A percentile compares a stretch with the other conserved stretches of the same genome.
Conservation (phyloP, 768 basidiomycete genomes). For the Boletellus ananas region DNA sequence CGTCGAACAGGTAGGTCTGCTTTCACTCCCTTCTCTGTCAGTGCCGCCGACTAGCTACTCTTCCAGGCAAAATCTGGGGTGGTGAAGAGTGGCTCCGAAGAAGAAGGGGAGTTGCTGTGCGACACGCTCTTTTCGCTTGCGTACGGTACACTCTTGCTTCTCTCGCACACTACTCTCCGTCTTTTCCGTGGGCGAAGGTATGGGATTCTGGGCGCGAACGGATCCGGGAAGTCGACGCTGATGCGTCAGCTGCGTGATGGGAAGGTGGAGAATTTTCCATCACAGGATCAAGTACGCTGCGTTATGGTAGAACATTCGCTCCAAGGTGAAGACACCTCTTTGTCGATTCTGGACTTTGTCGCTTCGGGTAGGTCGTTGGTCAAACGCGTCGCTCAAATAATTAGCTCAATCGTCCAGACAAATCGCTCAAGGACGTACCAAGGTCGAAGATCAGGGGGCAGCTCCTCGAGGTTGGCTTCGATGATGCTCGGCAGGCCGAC, state of each 20-base stretch:
- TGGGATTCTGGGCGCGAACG: slow-evolving; percentile 95
- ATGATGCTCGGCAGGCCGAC: slow-evolving; percentile 79
- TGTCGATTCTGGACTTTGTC: slow-evolving; percentile 86
- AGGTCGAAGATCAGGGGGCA: slow-evolving; percentile 73
- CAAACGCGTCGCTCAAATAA: slow-evolving; percentile 1
- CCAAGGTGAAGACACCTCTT: slow-evolving; percentile 86
- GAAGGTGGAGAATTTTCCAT: slow-evolving; percentile 95
- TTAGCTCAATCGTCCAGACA: slow-evolving; percentile 45
- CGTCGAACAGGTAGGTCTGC: slow-evolving; percentile 58
- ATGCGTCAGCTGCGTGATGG: slow-evolving; percentile 94
- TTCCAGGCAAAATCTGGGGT: slow-evolving; percentile 58
- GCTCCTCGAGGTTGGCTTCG: slow-evolving; percentile 86
- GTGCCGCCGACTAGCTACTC: slow-evolving; percentile 8
- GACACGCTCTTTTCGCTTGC: slow-evolving; percentile 94
- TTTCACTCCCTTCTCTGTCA: neutral
- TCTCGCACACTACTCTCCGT: slow-evolving; percentile 90
- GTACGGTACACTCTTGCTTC: slow-evolving; percentile 88
- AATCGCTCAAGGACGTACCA: slow-evolving; percentile 57
- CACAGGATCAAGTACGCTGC: slow-evolving; percentile 78
- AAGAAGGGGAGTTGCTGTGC: slow-evolving; percentile 84
- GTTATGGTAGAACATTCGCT: slow-evolving; percentile 98
- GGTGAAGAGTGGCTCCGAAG: slow-evolving; percentile 40
- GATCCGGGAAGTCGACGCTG: slow-evolving; percentile 92
- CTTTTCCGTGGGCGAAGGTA: slow-evolving; percentile 89
- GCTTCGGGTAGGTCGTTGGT: slow-evolving; percentile 57